Conservation (phyloP, 129 eudicot species). For the Artemisia tridentata region DNA sequence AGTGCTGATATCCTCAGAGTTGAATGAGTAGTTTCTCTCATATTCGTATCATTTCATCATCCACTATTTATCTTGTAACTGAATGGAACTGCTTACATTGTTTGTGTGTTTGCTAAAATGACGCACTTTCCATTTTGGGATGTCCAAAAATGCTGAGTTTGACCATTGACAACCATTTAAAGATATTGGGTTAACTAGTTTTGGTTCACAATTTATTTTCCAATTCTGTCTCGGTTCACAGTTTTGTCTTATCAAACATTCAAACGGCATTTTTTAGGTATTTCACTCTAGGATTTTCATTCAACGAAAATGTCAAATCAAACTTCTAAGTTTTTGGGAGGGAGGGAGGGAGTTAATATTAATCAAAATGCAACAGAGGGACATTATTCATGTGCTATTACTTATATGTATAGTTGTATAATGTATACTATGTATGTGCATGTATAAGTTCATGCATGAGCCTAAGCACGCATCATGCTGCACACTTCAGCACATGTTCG, state of each 20-base stretch:
- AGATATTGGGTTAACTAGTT: background rate
- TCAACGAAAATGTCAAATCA: background rate
- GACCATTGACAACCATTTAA: background rate
- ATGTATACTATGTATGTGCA: constrained; percentile 3
- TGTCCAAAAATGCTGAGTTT: background rate
- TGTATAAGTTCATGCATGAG: background rate
- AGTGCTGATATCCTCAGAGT: too few species aligned
- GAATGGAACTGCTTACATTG: too few species aligned
- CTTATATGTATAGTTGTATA: too few species aligned
- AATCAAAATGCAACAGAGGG: background rate
- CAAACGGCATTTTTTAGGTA: too few species aligned
- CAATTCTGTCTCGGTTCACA: background rate
- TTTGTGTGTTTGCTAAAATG: background rate
- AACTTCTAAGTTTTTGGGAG: background rate
- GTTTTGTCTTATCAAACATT: background rate
- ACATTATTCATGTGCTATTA: constrained; percentile 1
- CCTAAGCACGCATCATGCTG: constrained; percentile 10
- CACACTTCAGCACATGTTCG: background rate
- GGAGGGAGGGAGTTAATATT: background rate
- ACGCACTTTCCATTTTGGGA: background rate
- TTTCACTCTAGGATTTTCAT: background rate
- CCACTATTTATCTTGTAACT: constrained; percentile 8
- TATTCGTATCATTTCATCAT: background rate
- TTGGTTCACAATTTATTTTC: background rate
- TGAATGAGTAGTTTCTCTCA: background rate